phyloP scores from a whole-genome alignment of 1,284 basidiomycete genomes.

The Cerrena zonata region DNA sequence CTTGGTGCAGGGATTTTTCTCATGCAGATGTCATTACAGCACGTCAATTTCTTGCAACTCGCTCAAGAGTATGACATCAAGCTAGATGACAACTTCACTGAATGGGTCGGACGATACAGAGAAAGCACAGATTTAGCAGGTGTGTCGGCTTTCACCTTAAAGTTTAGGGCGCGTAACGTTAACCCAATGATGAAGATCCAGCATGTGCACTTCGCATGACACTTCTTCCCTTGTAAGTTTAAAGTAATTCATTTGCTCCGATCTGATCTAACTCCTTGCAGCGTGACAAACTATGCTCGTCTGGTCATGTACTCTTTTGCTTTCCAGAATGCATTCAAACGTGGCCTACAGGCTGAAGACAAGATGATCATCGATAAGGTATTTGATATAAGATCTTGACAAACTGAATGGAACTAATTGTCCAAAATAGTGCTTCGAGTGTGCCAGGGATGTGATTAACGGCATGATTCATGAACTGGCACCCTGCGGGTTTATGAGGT shows the following conservation, averaged over 20 bases:
- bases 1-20: constrained; percentile 6
- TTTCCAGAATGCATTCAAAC: constrained; percentile 74
- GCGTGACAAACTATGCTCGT: constrained; percentile 71
- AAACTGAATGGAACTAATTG: constrained; percentile 9
- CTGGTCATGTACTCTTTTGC: constrained; percentile 82
- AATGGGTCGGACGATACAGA: constrained; percentile 41
- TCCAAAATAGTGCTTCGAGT: constrained; percentile 53
- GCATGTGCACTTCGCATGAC: constrained; percentile 59
- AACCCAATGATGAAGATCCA: constrained; percentile 38
- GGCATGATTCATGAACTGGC: constrained; percentile 61
- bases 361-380: constrained; percentile 67
- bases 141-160: constrained; percentile 4
- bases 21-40: constrained; percentile 33
- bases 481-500: constrained; percentile 74
- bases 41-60: constrained; percentile 59
- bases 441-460: constrained; percentile 63
- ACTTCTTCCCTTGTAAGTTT: constrained; percentile 67
- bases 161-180: background rate
- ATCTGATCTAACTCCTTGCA: constrained; percentile 22
- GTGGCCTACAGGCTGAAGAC: constrained; percentile 59
- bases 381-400: constrained; percentile 6
- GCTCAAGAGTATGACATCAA: constrained; percentile 56
- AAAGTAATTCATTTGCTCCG: background rate
- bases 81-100: constrained; percentile 53
- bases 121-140: constrained; percentile 20